These are phyloP conservation scores for Acer yangbiense DNA, from an alignment of 345 rosid genomes.

Conservation along the genomic window DNA sequence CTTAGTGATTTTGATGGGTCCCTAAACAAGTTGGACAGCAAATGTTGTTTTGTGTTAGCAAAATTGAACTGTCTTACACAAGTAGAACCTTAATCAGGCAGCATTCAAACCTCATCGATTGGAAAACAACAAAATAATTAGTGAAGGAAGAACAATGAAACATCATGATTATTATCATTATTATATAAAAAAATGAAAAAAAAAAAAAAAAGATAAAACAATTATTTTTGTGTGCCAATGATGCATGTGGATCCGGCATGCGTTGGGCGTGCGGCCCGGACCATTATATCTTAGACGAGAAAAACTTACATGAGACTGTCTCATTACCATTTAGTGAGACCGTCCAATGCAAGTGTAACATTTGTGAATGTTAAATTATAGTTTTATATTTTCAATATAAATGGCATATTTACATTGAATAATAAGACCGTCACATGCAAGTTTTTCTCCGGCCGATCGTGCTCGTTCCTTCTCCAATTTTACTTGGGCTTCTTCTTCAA, in stretches of 20 bases:
- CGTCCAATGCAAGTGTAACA: too few relatives aligned
- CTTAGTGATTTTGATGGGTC: conserved; percentile 5
- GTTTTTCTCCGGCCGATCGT: conserved; percentile 12
- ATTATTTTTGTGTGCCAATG: conserved; percentile 53
- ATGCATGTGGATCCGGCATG: conserved; percentile 50
- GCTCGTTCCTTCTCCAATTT: conserved; percentile 17
- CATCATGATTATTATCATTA: conserved; percentile 31
- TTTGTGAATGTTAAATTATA: too few relatives aligned
- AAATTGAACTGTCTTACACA: neutral
- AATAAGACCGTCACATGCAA: too few relatives aligned
- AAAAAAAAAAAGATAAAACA: conserved; percentile 24
- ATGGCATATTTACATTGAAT: too few relatives aligned
- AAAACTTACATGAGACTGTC: too few relatives aligned
- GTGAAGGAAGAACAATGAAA: conserved; percentile 17
- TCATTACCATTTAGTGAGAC: too few relatives aligned
- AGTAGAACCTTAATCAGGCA: conserved; percentile 2
- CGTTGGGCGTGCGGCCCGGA: conserved; percentile 57
- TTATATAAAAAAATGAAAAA: conserved; percentile 28
- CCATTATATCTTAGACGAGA: conserved; percentile 37
- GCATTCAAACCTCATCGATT: conserved; percentile 19
- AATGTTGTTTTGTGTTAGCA: neutral
- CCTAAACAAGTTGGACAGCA: conserved; percentile 15
- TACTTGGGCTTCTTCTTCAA: too few relatives aligned
- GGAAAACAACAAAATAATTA: conserved; percentile 34
- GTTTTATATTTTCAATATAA: too few relatives aligned